Evolutionary conservation across 129 eudicot species (phyloP).

Genomic region (Helianthus tuberosus): DNA sequence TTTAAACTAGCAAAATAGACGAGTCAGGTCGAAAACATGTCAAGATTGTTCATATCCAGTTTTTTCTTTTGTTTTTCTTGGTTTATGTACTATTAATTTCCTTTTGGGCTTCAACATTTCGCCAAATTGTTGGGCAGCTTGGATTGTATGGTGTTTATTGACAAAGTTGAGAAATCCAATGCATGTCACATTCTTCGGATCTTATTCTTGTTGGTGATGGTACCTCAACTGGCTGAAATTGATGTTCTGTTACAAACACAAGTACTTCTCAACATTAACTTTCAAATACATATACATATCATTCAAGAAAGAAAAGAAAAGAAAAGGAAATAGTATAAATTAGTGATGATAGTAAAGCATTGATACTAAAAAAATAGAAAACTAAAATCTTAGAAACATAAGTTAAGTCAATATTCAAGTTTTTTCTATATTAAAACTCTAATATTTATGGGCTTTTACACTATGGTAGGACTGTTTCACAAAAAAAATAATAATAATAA

Average conservation of each 20-base stretch:
- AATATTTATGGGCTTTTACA: too few relatives aligned
- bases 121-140: conserved; percentile 27
- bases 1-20: too few relatives aligned
- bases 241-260: conserved; percentile 60
- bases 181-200: conserved; percentile 63
- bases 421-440: too few relatives aligned
- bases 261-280: conserved; percentile 26
- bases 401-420: too few relatives aligned
- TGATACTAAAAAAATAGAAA: neutral
- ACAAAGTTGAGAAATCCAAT: conserved; percentile 45
- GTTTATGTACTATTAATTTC: conserved; percentile 22
- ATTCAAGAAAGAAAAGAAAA: neutral
- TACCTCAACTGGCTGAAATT: conserved; percentile 67
- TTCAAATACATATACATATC: neutral
- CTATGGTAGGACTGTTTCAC: too few relatives aligned
- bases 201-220: conserved; percentile 68
- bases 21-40: too few relatives aligned
- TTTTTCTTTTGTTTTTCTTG: conserved; percentile 8
- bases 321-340: neutral
- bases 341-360: neutral
- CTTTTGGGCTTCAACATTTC: conserved; percentile 9
- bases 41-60: too few relatives aligned
- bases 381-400: too few relatives aligned
- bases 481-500: too few relatives aligned
- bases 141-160: conserved; percentile 29